Percentiles rank a stretch among this genome's conserved stretches.
Conservation (phyloP, 169 alveolate genomes). For the Cryptosporidium parvum region DNA sequence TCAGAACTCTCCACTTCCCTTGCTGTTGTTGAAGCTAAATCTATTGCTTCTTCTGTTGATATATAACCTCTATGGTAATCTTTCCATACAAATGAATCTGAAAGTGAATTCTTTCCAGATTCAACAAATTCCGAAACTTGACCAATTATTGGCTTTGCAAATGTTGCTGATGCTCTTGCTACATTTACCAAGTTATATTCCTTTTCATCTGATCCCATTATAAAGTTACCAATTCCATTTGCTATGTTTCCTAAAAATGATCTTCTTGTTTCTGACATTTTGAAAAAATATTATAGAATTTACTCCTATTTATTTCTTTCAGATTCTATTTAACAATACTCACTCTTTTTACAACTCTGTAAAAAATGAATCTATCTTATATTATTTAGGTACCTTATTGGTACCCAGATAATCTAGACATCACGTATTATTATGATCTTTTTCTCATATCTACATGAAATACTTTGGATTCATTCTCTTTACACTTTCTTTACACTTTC, state of each 20-base stretch:
- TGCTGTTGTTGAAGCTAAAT: constrained; percentile 61
- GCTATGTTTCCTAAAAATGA: constrained; percentile 30
- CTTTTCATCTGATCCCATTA: constrained; percentile 32
- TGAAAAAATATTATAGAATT: neutral
- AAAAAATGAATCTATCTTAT: neutral
- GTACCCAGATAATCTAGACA: constrained; percentile 3
- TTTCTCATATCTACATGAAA: neutral
- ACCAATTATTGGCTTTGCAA: constrained; percentile 55
- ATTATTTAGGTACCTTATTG: neutral
- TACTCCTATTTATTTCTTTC: neutral
- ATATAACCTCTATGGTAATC: constrained; percentile 38
- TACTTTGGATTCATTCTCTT: neutral
- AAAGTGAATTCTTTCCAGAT: constrained; percentile 47
- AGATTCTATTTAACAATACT: neutral
- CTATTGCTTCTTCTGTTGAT: constrained; percentile 72
- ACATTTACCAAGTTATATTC: constrained; percentile 39
- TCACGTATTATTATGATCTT: constrained; percentile 6
- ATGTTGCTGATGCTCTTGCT: constrained; percentile 31
- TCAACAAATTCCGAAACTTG: constrained; percentile 38
- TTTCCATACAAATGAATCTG: constrained; percentile 57
- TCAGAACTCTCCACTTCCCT: constrained; percentile 48
- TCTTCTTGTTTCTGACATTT: constrained; percentile 56
- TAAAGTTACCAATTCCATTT: constrained; percentile 35
- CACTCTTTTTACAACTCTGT: neutral
- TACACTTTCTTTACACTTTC: neutral